phyloP scores from a whole-genome alignment of 1,284 basidiomycete genomes.

The Tilletia caries region DNA sequence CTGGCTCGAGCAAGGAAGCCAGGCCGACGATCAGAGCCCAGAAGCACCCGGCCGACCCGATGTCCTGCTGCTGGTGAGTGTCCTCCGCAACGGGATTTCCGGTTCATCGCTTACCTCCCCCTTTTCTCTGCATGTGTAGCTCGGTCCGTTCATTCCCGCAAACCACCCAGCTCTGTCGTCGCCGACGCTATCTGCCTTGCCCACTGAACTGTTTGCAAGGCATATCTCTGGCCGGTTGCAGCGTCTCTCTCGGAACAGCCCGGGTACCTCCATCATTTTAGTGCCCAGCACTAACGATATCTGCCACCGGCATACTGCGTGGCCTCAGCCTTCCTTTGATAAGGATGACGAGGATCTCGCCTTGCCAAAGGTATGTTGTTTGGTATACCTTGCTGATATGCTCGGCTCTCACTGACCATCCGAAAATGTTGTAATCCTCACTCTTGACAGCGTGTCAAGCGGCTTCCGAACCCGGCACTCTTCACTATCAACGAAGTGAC shows the following conservation, averaged over 20 bases:
- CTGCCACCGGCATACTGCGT: slow-evolving; percentile 74
- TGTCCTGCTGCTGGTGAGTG: slow-evolving; percentile 15
- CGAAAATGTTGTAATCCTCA: too few relatives aligned
- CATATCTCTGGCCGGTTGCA: slow-evolving; percentile 66
- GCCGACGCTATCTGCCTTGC: slow-evolving; percentile 68
- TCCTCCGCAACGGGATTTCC: slow-evolving; percentile 19
- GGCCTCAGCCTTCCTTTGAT: slow-evolving; percentile 75
- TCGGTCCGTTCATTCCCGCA: slow-evolving; percentile 83
- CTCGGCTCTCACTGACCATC: too few relatives aligned
- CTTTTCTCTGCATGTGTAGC: slow-evolving; percentile 63
- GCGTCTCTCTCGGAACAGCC: slow-evolving; percentile 64
- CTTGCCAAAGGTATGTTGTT: slow-evolving; percentile 24
- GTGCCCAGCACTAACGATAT: slow-evolving; percentile 80
- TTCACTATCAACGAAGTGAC: slow-evolving; percentile 80
- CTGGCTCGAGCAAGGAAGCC: slow-evolving; percentile 29
- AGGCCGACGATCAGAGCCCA: slow-evolving; percentile 7
- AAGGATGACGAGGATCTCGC: slow-evolving; percentile 48
- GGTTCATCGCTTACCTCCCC: too few relatives aligned
- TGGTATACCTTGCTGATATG: too few relatives aligned
- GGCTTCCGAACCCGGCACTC: slow-evolving; percentile 80
- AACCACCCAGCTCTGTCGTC: slow-evolving; percentile 69
- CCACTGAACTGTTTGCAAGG: slow-evolving; percentile 67
- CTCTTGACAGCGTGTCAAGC: slow-evolving; percentile 63
- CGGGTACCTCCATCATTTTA: slow-evolving; percentile 69
- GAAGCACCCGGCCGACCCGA: background rate